Percentiles rank a stretch among this genome's conserved stretches.
Evolutionary conservation across 495 filamentous ascomycete genomes (phyloP).

Genomic region (Wilcoxina mikolae): DNA sequence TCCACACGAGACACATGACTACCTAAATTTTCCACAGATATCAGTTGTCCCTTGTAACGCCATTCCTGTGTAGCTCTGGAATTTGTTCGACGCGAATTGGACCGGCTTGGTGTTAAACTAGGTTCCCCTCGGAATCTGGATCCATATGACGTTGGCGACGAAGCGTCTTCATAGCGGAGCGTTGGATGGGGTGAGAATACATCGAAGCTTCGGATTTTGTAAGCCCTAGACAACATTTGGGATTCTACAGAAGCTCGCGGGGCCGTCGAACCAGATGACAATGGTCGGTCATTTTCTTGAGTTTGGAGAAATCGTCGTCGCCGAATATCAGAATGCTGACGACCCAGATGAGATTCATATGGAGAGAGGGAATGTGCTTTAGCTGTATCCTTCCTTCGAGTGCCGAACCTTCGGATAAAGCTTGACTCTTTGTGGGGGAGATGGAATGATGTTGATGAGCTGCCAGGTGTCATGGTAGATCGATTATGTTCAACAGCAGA

Average conservation of each 20-base stretch:
- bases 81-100: conserved; percentile 19
- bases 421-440: conserved; percentile 23
- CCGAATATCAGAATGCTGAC: background rate
- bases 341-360: conserved; percentile 22
- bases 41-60: conserved; percentile 11
- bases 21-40: conserved; percentile 10
- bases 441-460: conserved; percentile 17
- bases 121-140: conserved; percentile 5
- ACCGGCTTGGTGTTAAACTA: conserved; percentile 15
- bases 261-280: background rate
- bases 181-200: conserved; percentile 25
- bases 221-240: conserved; percentile 20
- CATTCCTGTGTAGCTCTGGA: conserved; percentile 17
- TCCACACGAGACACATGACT: conserved; percentile 14
- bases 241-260: conserved; percentile 1
- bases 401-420: conserved; percentile 25
- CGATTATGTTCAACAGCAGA: conserved; percentile 17
- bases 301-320: background rate
- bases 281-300: background rate
- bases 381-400: conserved; percentile 3
- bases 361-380: conserved; percentile 15
- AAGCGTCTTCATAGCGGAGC: conserved; percentile 20
- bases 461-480: background rate
- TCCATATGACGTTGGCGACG: conserved; percentile 11
- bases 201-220: conserved; percentile 24